Evolutionary conservation across 371 early-diverging fungal species (phyloP), one percentile per base, ranked within the genome.

Genomic region (Gilbertella persicaria): DNA sequence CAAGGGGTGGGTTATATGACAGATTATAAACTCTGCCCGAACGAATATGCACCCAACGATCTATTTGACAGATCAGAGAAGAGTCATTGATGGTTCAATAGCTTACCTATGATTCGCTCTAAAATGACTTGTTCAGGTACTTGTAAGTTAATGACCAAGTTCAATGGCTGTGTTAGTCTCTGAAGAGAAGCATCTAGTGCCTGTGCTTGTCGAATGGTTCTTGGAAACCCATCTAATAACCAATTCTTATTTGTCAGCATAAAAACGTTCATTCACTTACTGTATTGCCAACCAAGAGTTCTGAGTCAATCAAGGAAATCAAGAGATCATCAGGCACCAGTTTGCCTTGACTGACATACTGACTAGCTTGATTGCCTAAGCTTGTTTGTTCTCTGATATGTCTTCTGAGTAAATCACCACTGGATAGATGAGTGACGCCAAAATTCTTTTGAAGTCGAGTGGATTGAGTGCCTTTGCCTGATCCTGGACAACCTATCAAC

Each of bases 171-270:
- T 53, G 57, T 58, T 23, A 66, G 59, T 28, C 62, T 58, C 16
- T 69, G 55, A 4, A 96, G 73, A 55, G 78, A 79, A 9, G 62
- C 53, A 66, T 94, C 94, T 50, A 97, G 71, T 7, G 82, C 78
- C 46, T 83, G 58, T 1, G 99, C 97, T 76, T 99, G 99, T 4
- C 62, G 59, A 21, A 92, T 60, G 3, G 90, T 96, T 38, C 99
- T 83, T 35, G 99, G 99, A 66, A 95, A 99, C 13, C 99, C 99
- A 78, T 98, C 99, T 17, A 98, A 83, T 10, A 98, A 71, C 89
- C 94, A 93, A 54, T 82, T 83, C 71, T 86, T 26, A 48, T 25
- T 9, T 49, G 16, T 17, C 3, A 6, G 29, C 4, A 16, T 19
- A 29, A 16, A 16, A 39, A 57, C 0, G 21, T 26, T 36, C 2